Conservation (phyloP, 768 basidiomycete genomes). For the Rhizopogon rudus region DNA sequence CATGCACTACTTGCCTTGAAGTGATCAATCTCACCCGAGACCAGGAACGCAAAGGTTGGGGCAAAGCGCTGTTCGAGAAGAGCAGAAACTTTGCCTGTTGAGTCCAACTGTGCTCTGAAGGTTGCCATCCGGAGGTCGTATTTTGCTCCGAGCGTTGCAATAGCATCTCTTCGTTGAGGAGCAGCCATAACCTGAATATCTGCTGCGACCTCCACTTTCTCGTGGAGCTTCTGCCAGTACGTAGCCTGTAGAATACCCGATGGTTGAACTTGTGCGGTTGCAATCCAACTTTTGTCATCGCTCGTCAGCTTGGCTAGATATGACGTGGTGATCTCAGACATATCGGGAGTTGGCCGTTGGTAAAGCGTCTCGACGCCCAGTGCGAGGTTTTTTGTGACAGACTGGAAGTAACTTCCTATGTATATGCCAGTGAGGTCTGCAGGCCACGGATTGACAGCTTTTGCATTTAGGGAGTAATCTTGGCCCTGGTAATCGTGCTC, state of each 20-base stretch:
- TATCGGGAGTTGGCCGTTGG: constrained; percentile 71
- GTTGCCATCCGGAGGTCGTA: constrained; percentile 93
- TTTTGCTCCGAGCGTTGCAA: constrained; percentile 93
- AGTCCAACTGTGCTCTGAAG: constrained; percentile 93
- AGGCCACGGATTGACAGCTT: constrained; percentile 89
- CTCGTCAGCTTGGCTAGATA: constrained; percentile 80
- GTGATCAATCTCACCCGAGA: constrained; percentile 98
- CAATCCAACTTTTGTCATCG: constrained; percentile 78
- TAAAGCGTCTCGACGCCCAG: constrained; percentile 81
- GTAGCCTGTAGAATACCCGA: constrained; percentile 83
- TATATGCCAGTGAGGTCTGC: constrained; percentile 88
- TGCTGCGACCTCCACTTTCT: constrained; percentile 96
- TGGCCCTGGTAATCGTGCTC: constrained; percentile 92
- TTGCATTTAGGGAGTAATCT: constrained; percentile 82
- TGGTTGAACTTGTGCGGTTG: constrained; percentile 85
- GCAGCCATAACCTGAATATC: constrained; percentile 82
- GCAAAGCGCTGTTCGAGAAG: constrained; percentile 94
- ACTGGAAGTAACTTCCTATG: constrained; percentile 89
- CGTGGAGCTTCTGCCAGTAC: constrained; percentile 94
- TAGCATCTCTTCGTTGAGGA: constrained; percentile 79
- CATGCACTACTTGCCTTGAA: constrained; percentile 64
- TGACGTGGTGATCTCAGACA: constrained; percentile 65
- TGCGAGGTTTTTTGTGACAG: constrained; percentile 85
- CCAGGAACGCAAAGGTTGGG: constrained; percentile 90
- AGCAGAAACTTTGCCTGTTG: constrained; percentile 92